Percentiles rank a stretch among this genome's conserved stretches.
Conservation (phyloP, 108 stramenopile species). For the Discostella pseudostelligera region DNA sequence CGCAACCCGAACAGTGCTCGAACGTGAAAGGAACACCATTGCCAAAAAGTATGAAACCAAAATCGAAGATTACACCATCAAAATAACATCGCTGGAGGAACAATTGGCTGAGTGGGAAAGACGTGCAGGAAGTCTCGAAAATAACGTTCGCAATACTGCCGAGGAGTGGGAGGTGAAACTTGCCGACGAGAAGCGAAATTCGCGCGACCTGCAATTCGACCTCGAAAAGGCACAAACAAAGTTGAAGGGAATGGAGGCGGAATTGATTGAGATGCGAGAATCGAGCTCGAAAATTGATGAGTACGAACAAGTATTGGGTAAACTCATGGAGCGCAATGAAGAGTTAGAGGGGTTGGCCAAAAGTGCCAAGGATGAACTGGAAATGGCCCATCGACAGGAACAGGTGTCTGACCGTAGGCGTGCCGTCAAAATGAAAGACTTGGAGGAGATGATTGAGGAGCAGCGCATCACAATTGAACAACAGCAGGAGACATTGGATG, state of each 20-base stretch:
- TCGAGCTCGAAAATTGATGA: constrained; percentile 34
- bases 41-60: constrained; percentile 39
- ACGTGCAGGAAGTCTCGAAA: constrained; percentile 22
- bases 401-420: constrained; percentile 31
- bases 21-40: constrained; percentile 35
- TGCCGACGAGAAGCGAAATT: constrained; percentile 24
- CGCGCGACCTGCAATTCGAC: constrained; percentile 26
- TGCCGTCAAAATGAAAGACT: constrained; percentile 34
- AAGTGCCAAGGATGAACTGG: constrained; percentile 24
- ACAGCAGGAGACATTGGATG: constrained; percentile 46
- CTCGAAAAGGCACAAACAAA: constrained; percentile 25
- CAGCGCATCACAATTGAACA: constrained; percentile 42
- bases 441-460: constrained; percentile 38
- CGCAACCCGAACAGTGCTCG: constrained; percentile 22
- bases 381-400: constrained; percentile 38
- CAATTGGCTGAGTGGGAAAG: constrained; percentile 33
- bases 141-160: constrained; percentile 18
- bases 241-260: constrained; percentile 19
- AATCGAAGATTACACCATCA: constrained; percentile 36
- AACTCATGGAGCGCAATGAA: constrained; percentile 40
- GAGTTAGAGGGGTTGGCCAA: constrained; percentile 35
- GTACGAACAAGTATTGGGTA: constrained; percentile 44
- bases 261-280: constrained; percentile 28
- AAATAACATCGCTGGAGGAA: constrained; percentile 31
- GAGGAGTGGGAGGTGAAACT: constrained; percentile 42